Conservation (phyloP, 164 flowering plant genomes). For the Umbellularia californica region DNA sequence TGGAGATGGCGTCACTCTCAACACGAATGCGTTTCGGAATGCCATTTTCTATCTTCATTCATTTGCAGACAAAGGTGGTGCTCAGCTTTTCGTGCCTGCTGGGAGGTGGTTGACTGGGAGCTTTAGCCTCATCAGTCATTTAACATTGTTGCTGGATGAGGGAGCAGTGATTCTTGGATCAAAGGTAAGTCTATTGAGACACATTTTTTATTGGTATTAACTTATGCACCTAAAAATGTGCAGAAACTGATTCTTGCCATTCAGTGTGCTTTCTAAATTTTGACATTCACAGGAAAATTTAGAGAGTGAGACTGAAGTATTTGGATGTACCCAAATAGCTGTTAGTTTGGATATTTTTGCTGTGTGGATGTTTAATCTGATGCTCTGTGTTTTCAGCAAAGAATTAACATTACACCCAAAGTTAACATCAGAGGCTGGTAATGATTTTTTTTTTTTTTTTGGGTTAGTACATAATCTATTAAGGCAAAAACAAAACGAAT, state of each 20-base stretch:
- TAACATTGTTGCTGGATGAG: conserved; percentile 57
- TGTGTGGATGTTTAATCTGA: not conserved
- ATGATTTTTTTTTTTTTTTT: no score
- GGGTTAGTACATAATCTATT: no score
- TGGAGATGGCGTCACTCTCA: conserved; percentile 72
- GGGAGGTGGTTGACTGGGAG: conserved; percentile 82
- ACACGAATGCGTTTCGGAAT: conserved; percentile 71
- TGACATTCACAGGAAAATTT: no score
- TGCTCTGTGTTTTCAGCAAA: no score
- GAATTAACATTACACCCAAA: no score
- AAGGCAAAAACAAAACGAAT: no score
- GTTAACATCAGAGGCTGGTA: not conserved
- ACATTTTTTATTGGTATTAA: not conserved
- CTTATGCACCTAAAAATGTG: not conserved
- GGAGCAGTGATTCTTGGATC: conserved; percentile 72
- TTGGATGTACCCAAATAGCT: not conserved
- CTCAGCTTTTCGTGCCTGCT: conserved; percentile 70
- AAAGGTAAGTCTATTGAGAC: conserved; percentile 24
- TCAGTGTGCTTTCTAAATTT: not conserved
- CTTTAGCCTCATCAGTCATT: conserved; percentile 65
- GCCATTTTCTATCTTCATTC: conserved; percentile 76
- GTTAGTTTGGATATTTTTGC: not conserved
- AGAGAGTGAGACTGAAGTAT: not conserved
- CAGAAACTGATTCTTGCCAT: not conserved
- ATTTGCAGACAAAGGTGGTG: conserved; percentile 76